phyloP scores from a whole-genome alignment of 2,329 filamentous ascomycete genomes.

The Aspergillus novoparasiticus region DNA sequence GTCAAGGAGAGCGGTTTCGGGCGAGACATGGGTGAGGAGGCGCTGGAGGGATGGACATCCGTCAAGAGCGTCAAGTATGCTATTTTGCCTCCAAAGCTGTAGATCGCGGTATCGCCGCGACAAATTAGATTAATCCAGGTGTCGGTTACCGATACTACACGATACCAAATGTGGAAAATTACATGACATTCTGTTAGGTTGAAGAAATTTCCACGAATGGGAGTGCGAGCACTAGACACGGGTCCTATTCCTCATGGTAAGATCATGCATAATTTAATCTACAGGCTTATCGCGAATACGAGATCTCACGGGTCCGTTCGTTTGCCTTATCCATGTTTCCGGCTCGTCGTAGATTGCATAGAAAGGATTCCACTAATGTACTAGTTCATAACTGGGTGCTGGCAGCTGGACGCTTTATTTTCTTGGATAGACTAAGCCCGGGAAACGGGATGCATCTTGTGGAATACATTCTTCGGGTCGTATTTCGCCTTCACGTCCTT shows the following conservation, averaged over 20 bases:
- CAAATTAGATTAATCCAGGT: background rate
- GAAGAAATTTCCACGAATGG: background rate
- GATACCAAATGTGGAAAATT: background rate
- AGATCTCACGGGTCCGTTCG: background rate
- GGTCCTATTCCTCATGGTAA: background rate
- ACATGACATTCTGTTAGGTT: background rate
- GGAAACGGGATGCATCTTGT: slow-evolving; percentile 42
- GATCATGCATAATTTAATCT: background rate
- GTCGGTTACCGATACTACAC: background rate
- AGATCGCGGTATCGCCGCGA: background rate
- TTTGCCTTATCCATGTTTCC: background rate
- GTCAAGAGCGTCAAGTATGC: slow-evolving; percentile 29
- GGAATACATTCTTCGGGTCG: slow-evolving; percentile 51
- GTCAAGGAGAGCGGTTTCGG: slow-evolving; percentile 33
- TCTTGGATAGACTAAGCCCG: background rate
- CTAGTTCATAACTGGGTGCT: background rate
- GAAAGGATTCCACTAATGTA: background rate
- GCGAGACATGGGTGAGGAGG: slow-evolving; percentile 31
- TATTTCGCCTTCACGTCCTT: slow-evolving; percentile 49
- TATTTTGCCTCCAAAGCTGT: background rate
- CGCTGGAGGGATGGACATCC: slow-evolving; percentile 27
- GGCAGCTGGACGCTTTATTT: background rate
- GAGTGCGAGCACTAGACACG: background rate
- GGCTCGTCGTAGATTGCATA: background rate
- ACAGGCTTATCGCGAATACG: background rate